Conservation (phyloP, 2,329 filamentous ascomycete species). For the Leptosphaerulina australis region DNA sequence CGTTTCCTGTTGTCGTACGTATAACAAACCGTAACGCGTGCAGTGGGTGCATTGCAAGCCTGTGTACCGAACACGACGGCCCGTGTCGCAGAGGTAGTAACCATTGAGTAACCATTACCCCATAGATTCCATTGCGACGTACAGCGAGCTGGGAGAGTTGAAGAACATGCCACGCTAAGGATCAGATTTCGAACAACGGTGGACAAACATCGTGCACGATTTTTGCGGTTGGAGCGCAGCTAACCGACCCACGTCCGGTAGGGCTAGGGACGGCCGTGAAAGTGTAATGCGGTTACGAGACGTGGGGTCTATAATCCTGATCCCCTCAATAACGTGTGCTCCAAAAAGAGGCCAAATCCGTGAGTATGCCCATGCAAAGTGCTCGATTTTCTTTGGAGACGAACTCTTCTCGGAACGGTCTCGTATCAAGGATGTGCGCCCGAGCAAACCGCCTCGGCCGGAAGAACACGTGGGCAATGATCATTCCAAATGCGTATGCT, state of each 20-base stretch:
- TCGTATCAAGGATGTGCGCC: neutral
- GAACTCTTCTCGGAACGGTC: neutral
- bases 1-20: constrained; percentile 10
- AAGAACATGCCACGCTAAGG: constrained; percentile 34
- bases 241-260: constrained; percentile 15
- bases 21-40: constrained; percentile 14
- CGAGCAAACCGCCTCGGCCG: constrained; percentile 1
- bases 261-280: constrained; percentile 20
- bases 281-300: constrained; percentile 37
- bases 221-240: constrained; percentile 12
- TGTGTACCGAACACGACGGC: neutral
- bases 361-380: neutral
- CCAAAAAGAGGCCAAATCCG: neutral
- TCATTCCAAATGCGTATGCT: neutral
- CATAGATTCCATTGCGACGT: constrained; percentile 23
- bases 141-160: constrained; percentile 12
- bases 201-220: constrained; percentile 27
- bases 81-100: constrained; percentile 6
- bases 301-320: constrained; percentile 35
- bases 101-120: constrained; percentile 16
- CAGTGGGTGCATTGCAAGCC: constrained; percentile 2
- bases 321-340: neutral
- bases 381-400: neutral
- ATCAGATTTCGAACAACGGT: constrained; percentile 15
- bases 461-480: constrained; percentile 13